These are phyloP conservation scores for Mucor lusitanicus DNA, from an alignment of 371 early-diverging fungal genomes.

Conservation along the genomic window DNA sequence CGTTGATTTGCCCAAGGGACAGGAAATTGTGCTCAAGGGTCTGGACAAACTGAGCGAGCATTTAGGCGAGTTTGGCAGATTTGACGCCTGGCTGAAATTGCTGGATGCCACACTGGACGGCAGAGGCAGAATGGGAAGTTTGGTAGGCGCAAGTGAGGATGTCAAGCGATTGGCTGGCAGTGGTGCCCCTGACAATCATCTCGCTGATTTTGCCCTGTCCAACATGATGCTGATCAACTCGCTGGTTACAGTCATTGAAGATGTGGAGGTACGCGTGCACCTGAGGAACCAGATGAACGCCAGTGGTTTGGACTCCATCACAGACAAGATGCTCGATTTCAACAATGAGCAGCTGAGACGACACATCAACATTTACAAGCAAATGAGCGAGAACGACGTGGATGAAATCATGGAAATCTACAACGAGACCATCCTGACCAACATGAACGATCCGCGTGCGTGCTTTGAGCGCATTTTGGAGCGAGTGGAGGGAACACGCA, in stretches of 20 bases:
- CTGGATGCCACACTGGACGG: constrained; percentile 79
- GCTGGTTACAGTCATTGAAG: constrained; percentile 74
- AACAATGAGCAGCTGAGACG: constrained; percentile 71
- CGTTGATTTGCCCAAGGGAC: constrained; percentile 77
- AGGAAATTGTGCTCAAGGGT: constrained; percentile 78
- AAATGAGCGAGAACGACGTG: constrained; percentile 77
- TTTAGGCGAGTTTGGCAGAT: constrained; percentile 63
- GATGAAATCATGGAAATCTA: constrained; percentile 78
- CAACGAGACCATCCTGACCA: constrained; percentile 71
- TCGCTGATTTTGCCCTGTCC: constrained; percentile 80
- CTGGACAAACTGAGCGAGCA: constrained; percentile 64
- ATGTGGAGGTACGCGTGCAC: constrained; percentile 77
- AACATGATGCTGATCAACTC: constrained; percentile 86
- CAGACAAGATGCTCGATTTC: constrained; percentile 76
- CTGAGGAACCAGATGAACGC: constrained; percentile 77
- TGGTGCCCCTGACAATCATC: constrained; percentile 69
- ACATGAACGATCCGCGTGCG: constrained; percentile 82
- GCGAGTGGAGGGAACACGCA: constrained; percentile 74
- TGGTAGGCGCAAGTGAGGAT: constrained; percentile 81
- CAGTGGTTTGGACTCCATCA: constrained; percentile 68
- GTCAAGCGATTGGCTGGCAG: constrained; percentile 61
- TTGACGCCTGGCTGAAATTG: constrained; percentile 83
- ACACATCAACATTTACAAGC: constrained; percentile 76
- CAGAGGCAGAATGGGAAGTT: constrained; percentile 78
- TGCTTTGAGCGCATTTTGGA: constrained; percentile 75